Evolutionary conservation across 192 early-diverging fungal species (phyloP).

Genomic region (Mortierella alpina): DNA sequence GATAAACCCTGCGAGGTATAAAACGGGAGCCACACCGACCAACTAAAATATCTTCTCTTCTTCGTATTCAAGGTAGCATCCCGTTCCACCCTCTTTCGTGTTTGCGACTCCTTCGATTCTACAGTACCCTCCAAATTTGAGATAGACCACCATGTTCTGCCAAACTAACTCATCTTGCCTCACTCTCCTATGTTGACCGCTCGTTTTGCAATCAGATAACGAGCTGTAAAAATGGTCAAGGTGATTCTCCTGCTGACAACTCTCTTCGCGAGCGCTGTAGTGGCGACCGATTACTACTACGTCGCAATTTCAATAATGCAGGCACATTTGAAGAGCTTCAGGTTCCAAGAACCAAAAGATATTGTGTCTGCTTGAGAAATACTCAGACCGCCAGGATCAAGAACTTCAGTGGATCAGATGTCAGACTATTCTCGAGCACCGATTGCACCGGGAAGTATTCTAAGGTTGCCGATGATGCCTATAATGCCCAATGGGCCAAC

Average conservation of each 20-base stretch:
- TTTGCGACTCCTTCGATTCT: neutral
- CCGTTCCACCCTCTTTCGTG: neutral
- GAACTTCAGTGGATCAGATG: neutral
- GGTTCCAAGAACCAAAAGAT: neutral
- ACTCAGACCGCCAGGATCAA: slow-evolving; percentile 5
- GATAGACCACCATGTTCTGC: neutral
- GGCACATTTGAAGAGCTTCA: neutral
- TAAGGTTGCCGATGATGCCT: neutral
- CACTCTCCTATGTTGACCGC: neutral
- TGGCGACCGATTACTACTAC: slow-evolving; percentile 1
- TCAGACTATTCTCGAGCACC: neutral
- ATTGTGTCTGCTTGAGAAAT: neutral
- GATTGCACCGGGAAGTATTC: slow-evolving; percentile 2
- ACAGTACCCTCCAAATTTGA: neutral
- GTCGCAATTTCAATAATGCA: slow-evolving; percentile 6
- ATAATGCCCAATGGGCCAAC: neutral
- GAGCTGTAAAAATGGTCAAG: neutral
- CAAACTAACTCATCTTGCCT: neutral
- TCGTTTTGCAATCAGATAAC: neutral
- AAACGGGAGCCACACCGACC: neutral
- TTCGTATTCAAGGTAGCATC: neutral
- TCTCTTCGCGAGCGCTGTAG: neutral
- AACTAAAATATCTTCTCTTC: neutral
- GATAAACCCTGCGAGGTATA: neutral
- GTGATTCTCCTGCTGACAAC: neutral